Evolutionary conservation across 441 rosid genomes (phyloP).

Genomic region (Geranium incanum): DNA sequence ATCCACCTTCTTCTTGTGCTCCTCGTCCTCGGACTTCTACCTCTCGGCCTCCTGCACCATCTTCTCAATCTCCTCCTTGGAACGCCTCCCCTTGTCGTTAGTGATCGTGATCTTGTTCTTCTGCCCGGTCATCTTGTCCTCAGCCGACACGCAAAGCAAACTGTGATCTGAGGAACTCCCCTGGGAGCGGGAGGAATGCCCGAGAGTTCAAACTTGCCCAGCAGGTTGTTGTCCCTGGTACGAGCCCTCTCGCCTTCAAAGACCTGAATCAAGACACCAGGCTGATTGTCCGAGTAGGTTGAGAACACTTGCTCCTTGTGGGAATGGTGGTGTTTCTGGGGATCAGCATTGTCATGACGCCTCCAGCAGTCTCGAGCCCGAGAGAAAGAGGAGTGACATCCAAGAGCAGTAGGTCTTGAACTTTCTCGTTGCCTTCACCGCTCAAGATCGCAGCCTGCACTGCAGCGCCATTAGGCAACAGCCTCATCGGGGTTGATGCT

Average conservation of each 20-base stretch:
- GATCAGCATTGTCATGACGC: constrained; percentile 39
- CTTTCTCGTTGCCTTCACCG: constrained; percentile 64
- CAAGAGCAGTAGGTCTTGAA: constrained; percentile 44
- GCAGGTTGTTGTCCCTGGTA: constrained; percentile 49
- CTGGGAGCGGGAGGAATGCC: constrained; percentile 47
- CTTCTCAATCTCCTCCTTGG: constrained; percentile 55
- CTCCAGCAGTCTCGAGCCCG: constrained; percentile 29
- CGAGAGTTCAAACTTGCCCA: constrained; percentile 48
- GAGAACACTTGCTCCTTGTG: constrained; percentile 24
- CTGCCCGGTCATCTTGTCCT: constrained; percentile 60
- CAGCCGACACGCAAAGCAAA: constrained; percentile 34
- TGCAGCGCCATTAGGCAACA: constrained; percentile 58
- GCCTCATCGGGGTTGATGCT: constrained; percentile 61
- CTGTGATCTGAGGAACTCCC: constrained; percentile 29
- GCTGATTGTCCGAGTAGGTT: constrained; percentile 58
- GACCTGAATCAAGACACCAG: constrained; percentile 54
- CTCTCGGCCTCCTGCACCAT: constrained; percentile 60
- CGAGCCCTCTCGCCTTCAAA: constrained; percentile 63
- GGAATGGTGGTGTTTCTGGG: constrained; percentile 50
- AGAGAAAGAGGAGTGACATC: too few relatives aligned
- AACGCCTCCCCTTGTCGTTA: constrained; percentile 56
- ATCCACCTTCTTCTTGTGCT: constrained; percentile 57
- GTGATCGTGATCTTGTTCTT: constrained; percentile 62
- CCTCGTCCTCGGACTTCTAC: constrained; percentile 53
- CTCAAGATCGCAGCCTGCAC: constrained; percentile 31